phyloP scores from a whole-genome alignment of 2,329 filamentous ascomycete genomes.

The Bisporella sp. region DNA sequence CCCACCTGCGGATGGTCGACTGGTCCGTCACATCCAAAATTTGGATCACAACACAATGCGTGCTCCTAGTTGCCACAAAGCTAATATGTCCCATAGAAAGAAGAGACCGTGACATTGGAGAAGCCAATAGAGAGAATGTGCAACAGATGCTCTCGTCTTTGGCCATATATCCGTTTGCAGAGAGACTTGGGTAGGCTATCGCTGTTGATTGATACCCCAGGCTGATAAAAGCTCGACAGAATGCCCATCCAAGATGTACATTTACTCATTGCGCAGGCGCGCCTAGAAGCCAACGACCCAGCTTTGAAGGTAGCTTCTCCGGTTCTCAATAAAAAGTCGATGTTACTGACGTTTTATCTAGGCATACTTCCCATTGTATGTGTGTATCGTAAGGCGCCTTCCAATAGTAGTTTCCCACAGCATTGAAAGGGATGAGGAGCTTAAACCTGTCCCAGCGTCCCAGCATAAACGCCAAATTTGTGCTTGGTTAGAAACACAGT shows the following conservation, averaged over 20 bases:
- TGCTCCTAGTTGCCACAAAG: not conserved
- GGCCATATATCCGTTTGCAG: constrained; percentile 47
- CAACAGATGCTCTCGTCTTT: constrained; percentile 47
- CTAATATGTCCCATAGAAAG: constrained; percentile 32
- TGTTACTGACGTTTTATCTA: constrained; percentile 9
- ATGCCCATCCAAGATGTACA: constrained; percentile 53
- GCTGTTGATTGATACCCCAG: constrained; percentile 2
- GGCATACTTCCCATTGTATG: constrained; percentile 59
- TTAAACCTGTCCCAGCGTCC: too few relatives aligned
- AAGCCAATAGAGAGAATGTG: constrained; percentile 46
- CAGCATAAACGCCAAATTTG: too few relatives aligned
- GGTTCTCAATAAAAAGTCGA: not conserved
- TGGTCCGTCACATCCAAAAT: constrained; percentile 38
- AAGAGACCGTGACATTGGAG: constrained; percentile 46
- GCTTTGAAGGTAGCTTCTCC: constrained; percentile 43
- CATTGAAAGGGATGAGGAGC: too few relatives aligned
- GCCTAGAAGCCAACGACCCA: constrained; percentile 44
- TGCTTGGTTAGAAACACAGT: too few relatives aligned
- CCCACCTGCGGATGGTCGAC: constrained; percentile 65
- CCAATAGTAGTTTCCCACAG: too few relatives aligned
- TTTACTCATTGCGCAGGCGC: constrained; percentile 46
- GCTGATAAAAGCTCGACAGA: constrained; percentile 28
- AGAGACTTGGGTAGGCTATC: constrained; percentile 17
- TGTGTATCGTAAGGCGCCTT: constrained; percentile 50
- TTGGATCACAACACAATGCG: too few relatives aligned